Base-by-base conservation (phyloP, 768 basidiomycete genomes). In the Rickenella mellea region DNA sequence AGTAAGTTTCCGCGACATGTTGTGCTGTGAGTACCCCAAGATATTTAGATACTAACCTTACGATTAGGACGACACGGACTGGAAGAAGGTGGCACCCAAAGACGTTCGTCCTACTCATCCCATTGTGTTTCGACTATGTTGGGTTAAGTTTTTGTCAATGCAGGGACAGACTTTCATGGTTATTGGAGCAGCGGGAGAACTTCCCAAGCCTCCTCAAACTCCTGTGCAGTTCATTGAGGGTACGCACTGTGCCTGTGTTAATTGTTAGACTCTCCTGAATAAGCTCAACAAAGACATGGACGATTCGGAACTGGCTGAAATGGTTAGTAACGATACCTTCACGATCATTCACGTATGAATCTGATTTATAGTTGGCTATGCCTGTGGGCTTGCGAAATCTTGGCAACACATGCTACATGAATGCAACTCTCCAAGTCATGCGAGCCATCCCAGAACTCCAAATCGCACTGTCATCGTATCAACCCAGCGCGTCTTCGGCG, bases 341-440 rank as follows among this genome's bases (percentile, higher is more conserved):
- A 7, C 5, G 14, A 5, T 40, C n/a, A n/a, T n/a, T n/a, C 25
- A 4, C 36, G 11, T 28, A 17, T 27, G 33, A 51, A 20, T 51
- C 38, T 31, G 26, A 11, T 6, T 43, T 25, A n/a, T 40, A 88
- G 86, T 73, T 91, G 27, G 70, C 78, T 8, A 71, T 81, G 52
- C 90, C 90, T 2, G 86, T 87, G 40, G 90, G 90, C 12, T 64
- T 94, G 39, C 69, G 66, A 55, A 94, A 94, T 81, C 66, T 93
- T 27, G 92, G 94, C 27, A 97, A 97, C 57, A 97, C 93, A 0
- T 97, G 94, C 55, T 99, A 99, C 64, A 90, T 97, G 83, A 98
- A 94, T 57, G 80, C 96, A 1, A 90, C 88, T 2, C 68, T 98
- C 1, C 96, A 99, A 66, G 82, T 86, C n/a, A 73, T 99, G 48